Base-by-base conservation (phyloP, 2,329 filamentous ascomycete genomes). In the Xenosphaeropsis pyriputrescens region DNA sequence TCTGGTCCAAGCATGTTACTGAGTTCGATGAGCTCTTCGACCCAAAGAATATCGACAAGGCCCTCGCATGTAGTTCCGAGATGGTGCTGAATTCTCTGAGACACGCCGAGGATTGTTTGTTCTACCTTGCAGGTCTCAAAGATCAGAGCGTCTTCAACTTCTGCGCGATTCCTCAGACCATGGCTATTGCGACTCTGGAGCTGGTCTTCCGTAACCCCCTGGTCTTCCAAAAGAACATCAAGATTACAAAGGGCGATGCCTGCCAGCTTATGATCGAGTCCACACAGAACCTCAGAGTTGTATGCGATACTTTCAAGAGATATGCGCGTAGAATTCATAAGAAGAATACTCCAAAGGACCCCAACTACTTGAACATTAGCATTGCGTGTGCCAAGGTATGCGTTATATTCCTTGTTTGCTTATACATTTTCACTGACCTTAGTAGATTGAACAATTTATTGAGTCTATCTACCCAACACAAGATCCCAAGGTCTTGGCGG, bases 71-170 rank as follows among this genome's bases (percentile, higher is more conserved):
- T 63, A 79, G 79, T 49, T 93, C 89, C 1, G 85, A 95, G 54
- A 94, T 98, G 88, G 78, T 96, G 6, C 68, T 96, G 41, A 85
- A 91, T 51, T 85, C 89, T 5, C 68, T 98, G 32, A 76, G 78
- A 53, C 83, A 93, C 48, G 81, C 74, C 4, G 86, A 95, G 46
- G 86, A 96, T 54, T 96, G 89, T 56, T 63, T 98, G n/a, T 95
- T 88, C 66, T 98, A 96, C 63, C 85, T 98, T 65, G 89, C 89
- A 5, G 91, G 84, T 34, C 75, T 98, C 45, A 79, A 80, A 47
- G 91, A 98, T 55, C 91, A 98, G 64, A 93, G 85, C 55, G 85
- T 94, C 18, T 98, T 98, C 75, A 98, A 98, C 70, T 98, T 98
- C 59, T 86, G 86, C 35, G 89, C 89, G 40, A 98, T 98, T 45